Evolutionary conservation across 202 grass and related monocot genomes (phyloP).

Genomic region (Setaria italica): DNA sequence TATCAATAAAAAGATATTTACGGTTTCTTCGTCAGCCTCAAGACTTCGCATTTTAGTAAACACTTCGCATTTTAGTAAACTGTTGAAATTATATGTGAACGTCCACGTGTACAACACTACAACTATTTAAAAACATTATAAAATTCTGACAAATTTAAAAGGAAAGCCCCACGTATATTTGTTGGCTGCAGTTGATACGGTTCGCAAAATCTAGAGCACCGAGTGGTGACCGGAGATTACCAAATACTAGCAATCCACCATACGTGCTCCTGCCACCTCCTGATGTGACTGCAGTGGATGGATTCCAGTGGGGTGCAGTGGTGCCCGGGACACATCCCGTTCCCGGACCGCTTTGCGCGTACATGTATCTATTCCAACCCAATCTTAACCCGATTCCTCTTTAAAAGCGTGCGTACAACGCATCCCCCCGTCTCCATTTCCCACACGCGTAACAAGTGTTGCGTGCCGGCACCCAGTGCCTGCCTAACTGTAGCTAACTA

Average conservation of each 20-base stretch:
- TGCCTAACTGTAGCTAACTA: constrained; percentile 8
- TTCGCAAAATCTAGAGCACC: not conserved
- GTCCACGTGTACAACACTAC: no score
- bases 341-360: not conserved
- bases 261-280: not conserved
- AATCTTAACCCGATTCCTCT: constrained; percentile 37
- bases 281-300: constrained; percentile 42
- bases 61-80: no score
- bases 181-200: not conserved
- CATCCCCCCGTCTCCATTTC: constrained; percentile 24
- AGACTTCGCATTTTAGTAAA: no score
- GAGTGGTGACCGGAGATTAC: not conserved
- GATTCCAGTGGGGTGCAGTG: not conserved
- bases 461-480: not conserved
- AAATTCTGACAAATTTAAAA: not conserved
- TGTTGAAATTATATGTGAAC: no score
- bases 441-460: not conserved
- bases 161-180: not conserved
- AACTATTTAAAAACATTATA: no score
- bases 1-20: no score
- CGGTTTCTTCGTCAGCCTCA: no score
- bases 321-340: constrained; percentile 16
- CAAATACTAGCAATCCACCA: not conserved
- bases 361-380: constrained; percentile 19
- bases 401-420: constrained; percentile 37